phyloP scores from a whole-genome alignment of 2,329 filamentous ascomycete genomes.

The Westerdykella aurantiaca region DNA sequence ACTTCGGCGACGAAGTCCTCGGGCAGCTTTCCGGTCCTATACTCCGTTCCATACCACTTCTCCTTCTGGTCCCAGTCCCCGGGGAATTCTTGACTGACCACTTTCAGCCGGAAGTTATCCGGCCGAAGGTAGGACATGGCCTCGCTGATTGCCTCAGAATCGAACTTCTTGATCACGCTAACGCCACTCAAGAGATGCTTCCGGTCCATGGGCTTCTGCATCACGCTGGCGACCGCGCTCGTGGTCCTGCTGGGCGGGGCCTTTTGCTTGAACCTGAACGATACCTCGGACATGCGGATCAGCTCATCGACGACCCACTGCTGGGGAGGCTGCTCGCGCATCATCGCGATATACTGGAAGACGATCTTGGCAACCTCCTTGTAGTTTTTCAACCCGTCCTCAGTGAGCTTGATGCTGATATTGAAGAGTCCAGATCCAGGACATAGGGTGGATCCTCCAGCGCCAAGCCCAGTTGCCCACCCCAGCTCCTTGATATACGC shows the following conservation, averaged over 20 bases:
- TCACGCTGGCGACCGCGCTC: slow-evolving; percentile 74
- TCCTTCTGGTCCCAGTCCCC: slow-evolving; percentile 83
- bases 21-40: slow-evolving; percentile 75
- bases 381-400: slow-evolving; percentile 78
- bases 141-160: slow-evolving; percentile 67
- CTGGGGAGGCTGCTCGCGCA: slow-evolving; percentile 73
- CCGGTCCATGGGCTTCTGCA: slow-evolving; percentile 85
- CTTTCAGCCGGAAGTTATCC: slow-evolving; percentile 81
- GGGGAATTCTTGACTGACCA: slow-evolving; percentile 78
- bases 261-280: slow-evolving; percentile 94
- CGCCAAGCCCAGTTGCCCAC: slow-evolving; percentile 78
- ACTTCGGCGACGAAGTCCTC: slow-evolving; percentile 68
- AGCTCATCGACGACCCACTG: slow-evolving; percentile 94
- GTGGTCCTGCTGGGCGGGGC: slow-evolving; percentile 83
- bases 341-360: slow-evolving; percentile 86
- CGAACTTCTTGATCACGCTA: slow-evolving; percentile 71
- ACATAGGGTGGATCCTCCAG: slow-evolving; percentile 69
- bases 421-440: slow-evolving; percentile 77
- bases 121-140: slow-evolving; percentile 69
- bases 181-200: slow-evolving; percentile 83
- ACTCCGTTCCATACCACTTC: slow-evolving; percentile 97
- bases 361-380: slow-evolving; percentile 74
- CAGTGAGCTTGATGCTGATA: slow-evolving; percentile 71
- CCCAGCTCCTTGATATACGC: slow-evolving; percentile 85
- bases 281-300: slow-evolving; percentile 81